Conservation (phyloP, 257 asterid species). For the Craterostigma plantagineum region DNA sequence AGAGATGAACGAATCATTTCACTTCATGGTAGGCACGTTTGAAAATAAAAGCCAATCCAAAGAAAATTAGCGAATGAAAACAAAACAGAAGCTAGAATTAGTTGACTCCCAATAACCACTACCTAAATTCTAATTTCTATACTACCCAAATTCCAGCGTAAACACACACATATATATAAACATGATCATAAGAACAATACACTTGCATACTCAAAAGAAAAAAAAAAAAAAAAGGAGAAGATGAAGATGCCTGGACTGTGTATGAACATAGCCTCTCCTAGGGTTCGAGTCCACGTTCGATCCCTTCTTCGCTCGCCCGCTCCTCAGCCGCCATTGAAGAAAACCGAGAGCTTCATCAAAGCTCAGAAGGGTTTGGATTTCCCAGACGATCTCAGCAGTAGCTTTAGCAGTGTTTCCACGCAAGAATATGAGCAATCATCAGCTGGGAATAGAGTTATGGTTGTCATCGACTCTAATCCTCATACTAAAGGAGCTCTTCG, state of each 20-base stretch:
- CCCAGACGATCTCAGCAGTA: conserved; percentile 20
- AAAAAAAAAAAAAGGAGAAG: background rate
- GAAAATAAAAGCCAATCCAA: background rate
- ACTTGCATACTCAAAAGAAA: background rate
- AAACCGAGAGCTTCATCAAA: conserved; percentile 15
- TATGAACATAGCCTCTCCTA: conserved; percentile 24
- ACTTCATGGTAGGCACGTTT: conserved; percentile 1
- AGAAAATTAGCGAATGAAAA: background rate
- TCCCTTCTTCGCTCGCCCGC: conserved; percentile 20
- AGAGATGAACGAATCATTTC: background rate
- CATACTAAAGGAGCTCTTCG: conserved; percentile 68
- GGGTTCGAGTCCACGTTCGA: conserved; percentile 15
- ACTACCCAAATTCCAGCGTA: no score
- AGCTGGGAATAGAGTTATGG: conserved; percentile 63
- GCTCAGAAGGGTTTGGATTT: conserved; percentile 16
- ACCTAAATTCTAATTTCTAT: no score
- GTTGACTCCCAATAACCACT: background rate
- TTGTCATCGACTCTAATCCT: conserved; percentile 42
- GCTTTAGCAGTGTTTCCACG: conserved; percentile 17
- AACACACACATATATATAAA: background rate
- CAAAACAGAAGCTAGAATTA: background rate
- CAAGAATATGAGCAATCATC: conserved; percentile 21
- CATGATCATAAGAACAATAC: no score
- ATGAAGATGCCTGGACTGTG: conserved; percentile 30
- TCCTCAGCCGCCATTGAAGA: conserved; percentile 40